Conservation (phyloP, 1,139 yeast species). For the Geotrichum restrictum region DNA sequence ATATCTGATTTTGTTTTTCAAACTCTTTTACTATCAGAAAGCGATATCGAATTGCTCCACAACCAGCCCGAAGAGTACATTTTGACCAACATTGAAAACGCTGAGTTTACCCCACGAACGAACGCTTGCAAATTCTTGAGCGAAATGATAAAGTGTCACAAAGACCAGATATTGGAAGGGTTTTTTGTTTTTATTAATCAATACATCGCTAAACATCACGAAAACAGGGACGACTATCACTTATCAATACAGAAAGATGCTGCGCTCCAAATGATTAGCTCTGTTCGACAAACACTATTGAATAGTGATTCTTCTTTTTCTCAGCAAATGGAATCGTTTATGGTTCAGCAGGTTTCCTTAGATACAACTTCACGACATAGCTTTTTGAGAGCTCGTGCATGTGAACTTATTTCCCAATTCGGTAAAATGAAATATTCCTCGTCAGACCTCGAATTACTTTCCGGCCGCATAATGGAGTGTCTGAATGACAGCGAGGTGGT, state of each 20-base stretch:
- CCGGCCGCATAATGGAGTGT: conserved; percentile 62
- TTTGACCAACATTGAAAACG: conserved; percentile 68
- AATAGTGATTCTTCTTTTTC: conserved; percentile 55
- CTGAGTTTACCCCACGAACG: conserved; percentile 69
- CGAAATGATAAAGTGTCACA: conserved; percentile 64
- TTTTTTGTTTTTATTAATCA: conserved; percentile 63
- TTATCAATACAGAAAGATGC: conserved; percentile 75
- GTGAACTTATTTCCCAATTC: conserved; percentile 66
- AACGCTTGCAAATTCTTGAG: conserved; percentile 76
- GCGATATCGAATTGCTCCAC: conserved; percentile 70
- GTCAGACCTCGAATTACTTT: conserved; percentile 51
- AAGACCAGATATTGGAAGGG: conserved; percentile 58
- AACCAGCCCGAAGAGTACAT: conserved; percentile 89
- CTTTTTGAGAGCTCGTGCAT: conserved; percentile 79
- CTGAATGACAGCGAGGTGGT: conserved; percentile 61
- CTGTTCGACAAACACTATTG: conserved; percentile 58
- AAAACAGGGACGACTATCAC: conserved; percentile 47
- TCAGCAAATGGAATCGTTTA: conserved; percentile 64
- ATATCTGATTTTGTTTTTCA: conserved; percentile 76
- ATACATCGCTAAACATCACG: conserved; percentile 46
- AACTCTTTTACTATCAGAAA: conserved; percentile 64
- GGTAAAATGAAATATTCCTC: conserved; percentile 36
- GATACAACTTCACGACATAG: conserved; percentile 62
- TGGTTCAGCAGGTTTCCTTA: conserved; percentile 64
- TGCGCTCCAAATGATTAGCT: conserved; percentile 69